Conservation (phyloP, 345 rosid species). For the Arabis alpina region DNA sequence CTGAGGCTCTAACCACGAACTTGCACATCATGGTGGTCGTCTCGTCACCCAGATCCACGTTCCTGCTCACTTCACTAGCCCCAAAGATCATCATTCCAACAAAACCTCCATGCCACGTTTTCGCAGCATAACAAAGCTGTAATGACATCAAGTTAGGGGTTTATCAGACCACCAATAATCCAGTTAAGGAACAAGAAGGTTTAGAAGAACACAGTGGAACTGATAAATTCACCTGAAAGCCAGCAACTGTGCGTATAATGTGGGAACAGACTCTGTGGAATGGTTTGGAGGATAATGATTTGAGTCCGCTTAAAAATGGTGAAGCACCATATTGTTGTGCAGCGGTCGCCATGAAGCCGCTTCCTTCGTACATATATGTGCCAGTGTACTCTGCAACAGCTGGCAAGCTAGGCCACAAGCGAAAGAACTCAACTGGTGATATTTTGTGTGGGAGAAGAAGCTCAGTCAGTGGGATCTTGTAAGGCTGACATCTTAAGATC, state of each 20-base stretch:
- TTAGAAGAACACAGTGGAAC: conserved; percentile 2
- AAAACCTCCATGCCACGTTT: conserved; percentile 97
- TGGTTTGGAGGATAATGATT: conserved; percentile 88
- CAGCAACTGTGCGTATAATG: conserved; percentile 92
- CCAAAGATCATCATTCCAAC: conserved; percentile 96
- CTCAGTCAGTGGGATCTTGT: conserved; percentile 94
- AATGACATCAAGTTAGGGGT: conserved; percentile 19
- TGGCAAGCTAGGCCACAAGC: conserved; percentile 98
- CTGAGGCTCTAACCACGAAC: conserved; percentile 96
- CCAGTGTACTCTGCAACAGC: conserved; percentile 90
- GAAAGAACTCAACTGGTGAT: conserved; percentile 97
- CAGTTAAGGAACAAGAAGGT: conserved; percentile 10
- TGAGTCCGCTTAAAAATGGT: conserved; percentile 90
- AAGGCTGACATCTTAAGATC: conserved; percentile 92
- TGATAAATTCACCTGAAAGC: conserved; percentile 74
- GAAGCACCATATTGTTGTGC: conserved; percentile 97
- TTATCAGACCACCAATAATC: conserved; percentile 26
- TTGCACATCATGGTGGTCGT: conserved; percentile 98
- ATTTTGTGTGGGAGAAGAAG: conserved; percentile 93
- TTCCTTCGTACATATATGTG: conserved; percentile 87
- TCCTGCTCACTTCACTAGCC: conserved; percentile 98
- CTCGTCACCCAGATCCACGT: conserved; percentile 95
- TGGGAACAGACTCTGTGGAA: conserved; percentile 95
- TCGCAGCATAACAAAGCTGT: conserved; percentile 96
- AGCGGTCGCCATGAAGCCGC: conserved; percentile 98